Evolutionary conservation across 2,329 filamentous ascomycete species (phyloP), one percentile per base, ranked within the genome.

Genomic region (Colletotrichum navitas): DNA sequence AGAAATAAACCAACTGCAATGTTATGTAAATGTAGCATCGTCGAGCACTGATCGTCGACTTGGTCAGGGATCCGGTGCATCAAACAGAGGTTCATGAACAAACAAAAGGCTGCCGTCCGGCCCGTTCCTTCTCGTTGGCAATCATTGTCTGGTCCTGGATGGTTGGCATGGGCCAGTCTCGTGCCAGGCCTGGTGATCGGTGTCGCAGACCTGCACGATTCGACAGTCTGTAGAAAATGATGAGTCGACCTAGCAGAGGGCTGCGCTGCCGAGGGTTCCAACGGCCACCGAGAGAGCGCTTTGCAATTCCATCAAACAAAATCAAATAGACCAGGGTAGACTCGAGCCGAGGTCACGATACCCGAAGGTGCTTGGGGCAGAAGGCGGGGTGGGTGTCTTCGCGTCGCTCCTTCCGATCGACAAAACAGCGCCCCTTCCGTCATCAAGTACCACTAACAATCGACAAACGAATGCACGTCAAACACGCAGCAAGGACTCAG

Each of bases 271-370:
- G 11, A 16, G 29, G 5, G 18, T 2, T 10, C 29, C 41, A 14
- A 45, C 18, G 29, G 16, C 6, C 26, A 21, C 26, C 7, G 26
- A 34, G 14, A 34, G 58, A 32, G 36, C 11, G 29, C 12, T 45
- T 45, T n/a, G 51, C 29, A 32, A 5, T 54, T 21, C 43, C 14
- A 39, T 4, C 8, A 47, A 12, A 47, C 10, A 47, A n/a, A 47
- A 24, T 3, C 6, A 16, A 11, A 45, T 14, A 32, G 2, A n/a
- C 29, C 43, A 18, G 14, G 59, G 43, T n/a, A 29, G 43, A 12
- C 32, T 61, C 59, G 21, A 47, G 29, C 29, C 41, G 21, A 61
- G 43, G 58, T 45, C 58, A 24, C 21, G 58, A 47, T 12, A 43
- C 21, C 43, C 16, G 43, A 14, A 34, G 10, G 32, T 32, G 26